Evolutionary conservation across 805 yeast genomes (phyloP), one percentile per base, ranked within the genome.

Genomic region (Yarrowia osloensis): DNA sequence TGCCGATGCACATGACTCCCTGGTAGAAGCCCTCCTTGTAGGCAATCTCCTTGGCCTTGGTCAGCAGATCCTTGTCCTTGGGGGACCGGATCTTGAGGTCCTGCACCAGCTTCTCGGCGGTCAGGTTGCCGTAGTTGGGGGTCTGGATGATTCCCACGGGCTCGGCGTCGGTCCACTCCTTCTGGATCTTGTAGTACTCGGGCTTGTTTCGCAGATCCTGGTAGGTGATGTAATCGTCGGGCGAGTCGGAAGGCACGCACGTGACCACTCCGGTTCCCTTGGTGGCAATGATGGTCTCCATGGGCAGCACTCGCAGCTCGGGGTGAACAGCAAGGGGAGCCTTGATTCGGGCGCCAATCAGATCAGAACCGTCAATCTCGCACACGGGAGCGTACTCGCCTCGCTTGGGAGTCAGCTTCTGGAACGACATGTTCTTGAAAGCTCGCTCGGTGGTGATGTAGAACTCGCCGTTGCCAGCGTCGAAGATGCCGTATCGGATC

Each of bases 251-350:
- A 70, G 98, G 99, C 70, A 93, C 98, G 82, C 97, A 95, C 6
- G 98, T 94, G 68, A 95, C 99, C 54, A 95, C 98, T 82, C 98
- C 99, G 54, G 67, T 95, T 85, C 99, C 99, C 82, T 95, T 95
- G 67, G 87, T 83, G 46, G 97, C 96, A 77, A 94, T 83, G 67
- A 95, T 94, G 42, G 98, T 91, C 79, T 94, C 98, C 99, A 95
- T 95, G 72, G 99, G 99, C 71, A 95, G 84, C 67, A 95, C 89
- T 74, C 95, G 84, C 71, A 95, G 81, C 72, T 88, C 85, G 65
- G 85, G 81, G 77, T 86, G 81, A 24, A 82, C 82, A 13, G 97
- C 85, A 72, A 89, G 81, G 67, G 98, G 98, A 39, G 98, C 96
- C 71, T 81, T 79, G 74, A 95, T 89, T 80, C 86, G 86, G 50